phyloP scores from a whole-genome alignment of 768 basidiomycete species.

The Dacryopinax primogenitus region DNA sequence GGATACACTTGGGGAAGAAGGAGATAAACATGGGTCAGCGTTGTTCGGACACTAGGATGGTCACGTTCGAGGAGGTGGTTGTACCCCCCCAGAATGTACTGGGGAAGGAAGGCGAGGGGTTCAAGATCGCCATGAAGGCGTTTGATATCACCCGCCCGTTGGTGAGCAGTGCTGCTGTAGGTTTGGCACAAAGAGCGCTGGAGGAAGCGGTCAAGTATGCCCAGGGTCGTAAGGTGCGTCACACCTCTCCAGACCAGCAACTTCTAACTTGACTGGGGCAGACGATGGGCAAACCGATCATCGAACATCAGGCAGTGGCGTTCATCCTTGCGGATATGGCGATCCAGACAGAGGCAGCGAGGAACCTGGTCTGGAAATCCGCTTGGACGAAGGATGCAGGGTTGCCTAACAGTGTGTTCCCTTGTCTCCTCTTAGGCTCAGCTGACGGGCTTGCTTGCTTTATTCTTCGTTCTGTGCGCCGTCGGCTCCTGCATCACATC shows the following conservation, averaged over 20 bases:
- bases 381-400: constrained; percentile 29
- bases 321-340: constrained; percentile 33
- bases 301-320: constrained; percentile 30
- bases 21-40: constrained; percentile 22
- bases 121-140: constrained; percentile 27
- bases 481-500: neutral
- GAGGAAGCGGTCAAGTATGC: constrained; percentile 31
- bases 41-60: constrained; percentile 30
- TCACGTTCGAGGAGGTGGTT: constrained; percentile 28
- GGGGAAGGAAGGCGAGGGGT: constrained; percentile 27
- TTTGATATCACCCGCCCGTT: constrained; percentile 33
- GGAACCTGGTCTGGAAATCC: constrained; percentile 26
- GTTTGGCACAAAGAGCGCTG: constrained; percentile 29
- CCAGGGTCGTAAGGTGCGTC: constrained; percentile 25
- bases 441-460: neutral
- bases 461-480: neutral
- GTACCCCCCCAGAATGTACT: constrained; percentile 26
- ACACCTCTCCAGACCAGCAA: neutral
- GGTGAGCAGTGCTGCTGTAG: constrained; percentile 29
- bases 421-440: neutral
- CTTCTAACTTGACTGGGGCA: constrained; percentile 12
- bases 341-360: constrained; percentile 24
- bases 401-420: constrained; percentile 25
- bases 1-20: constrained; percentile 24
- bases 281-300: constrained; percentile 31